Evolutionary conservation across 2,329 filamentous ascomycete genomes (phyloP).

Genomic region (Ophiostoma novo-ulmi): DNA sequence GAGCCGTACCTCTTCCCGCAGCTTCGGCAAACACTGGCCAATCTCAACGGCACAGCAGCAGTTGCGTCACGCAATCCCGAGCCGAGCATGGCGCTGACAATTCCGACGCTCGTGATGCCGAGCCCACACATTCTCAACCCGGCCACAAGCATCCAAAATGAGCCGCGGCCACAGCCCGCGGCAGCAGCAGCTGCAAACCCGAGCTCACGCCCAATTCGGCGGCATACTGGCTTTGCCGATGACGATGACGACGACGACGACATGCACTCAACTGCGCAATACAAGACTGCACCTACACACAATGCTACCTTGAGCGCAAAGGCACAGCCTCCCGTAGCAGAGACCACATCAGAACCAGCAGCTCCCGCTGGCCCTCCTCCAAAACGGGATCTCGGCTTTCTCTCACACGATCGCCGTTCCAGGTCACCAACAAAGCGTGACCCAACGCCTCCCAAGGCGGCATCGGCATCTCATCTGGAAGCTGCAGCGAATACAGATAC

Average conservation of each 20-base stretch:
- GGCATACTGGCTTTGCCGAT: neutral
- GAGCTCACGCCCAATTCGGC: neutral
- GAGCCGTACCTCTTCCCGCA: slow-evolving; percentile 46
- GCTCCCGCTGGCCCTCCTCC: neutral
- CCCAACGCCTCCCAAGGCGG: neutral
- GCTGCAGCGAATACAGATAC: slow-evolving; percentile 37
- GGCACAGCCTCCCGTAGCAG: neutral
- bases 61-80: slow-evolving; percentile 22
- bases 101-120: slow-evolving; percentile 24
- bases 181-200: neutral
- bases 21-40: slow-evolving; percentile 35
- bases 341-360: neutral
- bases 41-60: slow-evolving; percentile 19
- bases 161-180: neutral
- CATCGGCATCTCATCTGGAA: neutral
- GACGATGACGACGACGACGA: slow-evolving; percentile 8
- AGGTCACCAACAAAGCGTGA: neutral
- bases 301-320: slow-evolving; percentile 28
- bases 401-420: neutral
- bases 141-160: neutral
- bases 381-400: neutral
- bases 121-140: slow-evolving; percentile 18
- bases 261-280: slow-evolving; percentile 27
- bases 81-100: slow-evolving; percentile 18
- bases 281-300: slow-evolving; percentile 38